Base-by-base conservation (phyloP, 139 green algal species). In the Diplosphaera chodatii region DNA sequence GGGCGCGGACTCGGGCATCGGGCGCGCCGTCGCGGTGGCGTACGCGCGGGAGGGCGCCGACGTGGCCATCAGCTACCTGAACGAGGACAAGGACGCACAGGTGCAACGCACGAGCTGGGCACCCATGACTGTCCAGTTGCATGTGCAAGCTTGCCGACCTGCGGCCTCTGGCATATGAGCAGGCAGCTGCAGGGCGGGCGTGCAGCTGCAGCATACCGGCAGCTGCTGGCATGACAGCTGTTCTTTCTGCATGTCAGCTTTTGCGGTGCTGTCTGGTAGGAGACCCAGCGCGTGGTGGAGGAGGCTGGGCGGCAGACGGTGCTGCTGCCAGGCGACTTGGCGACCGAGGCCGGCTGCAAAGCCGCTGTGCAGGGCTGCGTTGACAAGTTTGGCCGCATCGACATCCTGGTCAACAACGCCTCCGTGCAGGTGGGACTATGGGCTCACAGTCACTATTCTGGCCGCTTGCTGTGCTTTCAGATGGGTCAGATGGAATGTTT, bases 401-500 rank as follows among this genome's bases (percentile, higher is more conserved):
- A 79, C 63, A 69, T 79, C 22, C 69, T 79, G 33, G 69, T 79
- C 67, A 79, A 79, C 68, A 79, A 79, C 40, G 74, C 74, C 21
- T 32, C 32, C n/a, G 64, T 70, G 20, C 74, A 79, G 65, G 55
- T 63, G 10, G 10, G 37, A 10, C 37, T 48, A 20, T 48, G 37
- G 8, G 8, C 6, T 10, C 6, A 48, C 37, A 6, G 37, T 48
- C 37, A 10, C 37, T 20, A n/a, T n/a, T 76, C 23, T 63, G 40
- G 81, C 68, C 32, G 64, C 1, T 6, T 18, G 37, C 6, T 48
- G 37, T 48, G 37, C 37, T 6, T 48, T 10, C 8, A 48, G 8
- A 48, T 85, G 28, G 86, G 86, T 63, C 55, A 76, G 40, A 28
- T 37, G 71, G 70, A 88, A 62, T 78, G n/a, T n/a, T n/a, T n/a